Evolutionary conservation across 257 asterid species (phyloP).

Genomic region (Craterostigma plantagineum): DNA sequence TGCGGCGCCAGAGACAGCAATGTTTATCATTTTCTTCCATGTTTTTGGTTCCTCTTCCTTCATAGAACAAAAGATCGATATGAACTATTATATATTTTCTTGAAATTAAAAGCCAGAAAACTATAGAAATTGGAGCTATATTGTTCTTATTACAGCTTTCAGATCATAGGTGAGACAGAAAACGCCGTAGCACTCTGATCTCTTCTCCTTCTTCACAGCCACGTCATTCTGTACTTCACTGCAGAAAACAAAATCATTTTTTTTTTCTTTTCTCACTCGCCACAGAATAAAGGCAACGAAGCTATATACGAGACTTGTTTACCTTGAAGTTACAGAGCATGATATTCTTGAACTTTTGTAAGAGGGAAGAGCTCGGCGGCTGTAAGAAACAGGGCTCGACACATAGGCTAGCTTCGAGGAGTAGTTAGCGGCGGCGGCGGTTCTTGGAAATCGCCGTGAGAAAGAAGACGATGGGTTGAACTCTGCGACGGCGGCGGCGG

Average conservation of each 20-base stretch:
- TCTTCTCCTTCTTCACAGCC: constrained; percentile 51
- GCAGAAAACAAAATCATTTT: constrained; percentile 7
- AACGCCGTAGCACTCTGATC: constrained; percentile 75
- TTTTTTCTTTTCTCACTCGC: constrained; percentile 1
- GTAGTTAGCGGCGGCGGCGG: constrained; percentile 13
- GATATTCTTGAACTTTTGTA: constrained; percentile 22
- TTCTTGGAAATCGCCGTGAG: constrained; percentile 5
- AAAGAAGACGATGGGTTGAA: constrained; percentile 28
- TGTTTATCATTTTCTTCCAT: constrained; percentile 75
- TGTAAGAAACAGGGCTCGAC: constrained; percentile 20
- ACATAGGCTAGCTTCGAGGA: constrained; percentile 41
- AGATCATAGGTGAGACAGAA: constrained; percentile 98
- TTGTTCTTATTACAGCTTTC: constrained; percentile 48
- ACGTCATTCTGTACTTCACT: constrained; percentile 71
- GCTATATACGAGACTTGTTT: no score
- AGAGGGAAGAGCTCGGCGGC: constrained; percentile 17
- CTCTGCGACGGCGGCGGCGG: constrained; percentile 69
- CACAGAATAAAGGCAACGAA: neutral
- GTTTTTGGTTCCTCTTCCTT: constrained; percentile 90
- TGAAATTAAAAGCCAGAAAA: neutral
- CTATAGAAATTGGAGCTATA: constrained; percentile 5
- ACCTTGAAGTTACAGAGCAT: constrained; percentile 78
- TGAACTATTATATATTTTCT: neutral
- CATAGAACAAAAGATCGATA: neutral
- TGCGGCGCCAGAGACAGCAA: constrained; percentile 96